Evolutionary conservation across 305 asterid species (phyloP).

Genomic region (Solanum chacoense): DNA sequence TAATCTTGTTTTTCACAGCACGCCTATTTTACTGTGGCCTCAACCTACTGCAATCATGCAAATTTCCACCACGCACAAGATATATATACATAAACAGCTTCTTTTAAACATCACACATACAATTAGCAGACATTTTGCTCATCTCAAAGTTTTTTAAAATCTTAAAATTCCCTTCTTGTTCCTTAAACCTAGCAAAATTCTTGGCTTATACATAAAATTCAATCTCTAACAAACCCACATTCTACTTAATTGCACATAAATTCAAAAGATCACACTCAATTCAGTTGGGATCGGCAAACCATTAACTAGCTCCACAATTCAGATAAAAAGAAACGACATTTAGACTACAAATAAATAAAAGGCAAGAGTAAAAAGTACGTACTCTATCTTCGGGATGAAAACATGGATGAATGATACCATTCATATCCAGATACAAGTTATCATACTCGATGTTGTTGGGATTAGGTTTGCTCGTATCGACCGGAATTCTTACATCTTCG

Average conservation of each 20-base stretch:
- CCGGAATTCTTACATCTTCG: conserved; percentile 63
- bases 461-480: conserved; percentile 85
- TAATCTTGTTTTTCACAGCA: not conserved
- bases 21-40: not conserved
- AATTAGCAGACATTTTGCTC: not conserved
- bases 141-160: not conserved
- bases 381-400: conserved; percentile 97
- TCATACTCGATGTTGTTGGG: conserved; percentile 79
- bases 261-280: not conserved
- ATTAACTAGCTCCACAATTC: not conserved
- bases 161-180: not conserved
- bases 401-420: conserved; percentile 91
- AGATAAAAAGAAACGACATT: not conserved
- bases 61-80: not conserved
- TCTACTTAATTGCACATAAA: not conserved
- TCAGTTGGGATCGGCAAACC: not conserved
- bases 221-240: not conserved
- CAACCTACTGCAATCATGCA: not conserved
- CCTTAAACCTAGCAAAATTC: not conserved
- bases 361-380: conserved; percentile 10
- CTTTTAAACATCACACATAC: not conserved
- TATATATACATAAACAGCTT: not conserved
- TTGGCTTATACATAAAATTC: not conserved
- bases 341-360: not conserved
- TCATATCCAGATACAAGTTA: conserved; percentile 89